phyloP scores from a whole-genome alignment of 352 stramenopile species.

The Plasmopara muralis region DNA sequence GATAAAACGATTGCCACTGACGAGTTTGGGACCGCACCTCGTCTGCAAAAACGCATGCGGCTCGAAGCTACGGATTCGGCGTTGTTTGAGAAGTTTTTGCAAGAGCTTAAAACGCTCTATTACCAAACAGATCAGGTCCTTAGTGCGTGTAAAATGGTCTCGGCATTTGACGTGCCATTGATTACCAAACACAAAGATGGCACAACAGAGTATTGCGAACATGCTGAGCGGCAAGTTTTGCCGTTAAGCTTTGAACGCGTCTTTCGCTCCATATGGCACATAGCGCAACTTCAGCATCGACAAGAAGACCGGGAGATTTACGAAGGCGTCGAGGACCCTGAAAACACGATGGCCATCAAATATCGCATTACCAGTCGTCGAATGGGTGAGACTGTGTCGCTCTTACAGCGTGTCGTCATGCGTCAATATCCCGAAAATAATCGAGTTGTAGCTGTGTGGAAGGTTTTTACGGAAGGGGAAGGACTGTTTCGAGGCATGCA shows the following conservation, averaged over 20 bases:
- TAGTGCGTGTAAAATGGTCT: conserved; percentile 7
- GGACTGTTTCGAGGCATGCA: conserved; percentile 21
- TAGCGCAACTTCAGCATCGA: conserved; percentile 19
- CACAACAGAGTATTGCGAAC: conserved; percentile 18
- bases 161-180: not conserved
- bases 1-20: conserved; percentile 7
- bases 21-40: conserved; percentile 7
- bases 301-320: conserved; percentile 19
- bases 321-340: conserved; percentile 8
- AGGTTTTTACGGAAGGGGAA: conserved; percentile 40
- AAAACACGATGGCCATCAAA: conserved; percentile 25
- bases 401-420: conserved; percentile 26
- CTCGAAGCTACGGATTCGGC: conserved; percentile 22
- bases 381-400: conserved; percentile 14
- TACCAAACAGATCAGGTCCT: conserved; percentile 15
- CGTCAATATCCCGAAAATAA: conserved; percentile 39
- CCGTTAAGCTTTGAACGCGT: conserved; percentile 28
- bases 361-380: conserved; percentile 17
- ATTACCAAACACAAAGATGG: conserved; percentile 17
- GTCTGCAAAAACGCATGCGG: conserved; percentile 17
- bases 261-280: conserved; percentile 19
- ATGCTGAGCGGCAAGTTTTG: conserved; percentile 13
- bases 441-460: conserved; percentile 58
- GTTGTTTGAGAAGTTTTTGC: conserved; percentile 32
- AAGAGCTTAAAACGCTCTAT: conserved; percentile 24